A percentile compares a stretch with the other conserved stretches of the same genome.
Evolutionary conservation across 1,139 yeast species (phyloP).

Genomic region (Blastobotrys niveus): DNA sequence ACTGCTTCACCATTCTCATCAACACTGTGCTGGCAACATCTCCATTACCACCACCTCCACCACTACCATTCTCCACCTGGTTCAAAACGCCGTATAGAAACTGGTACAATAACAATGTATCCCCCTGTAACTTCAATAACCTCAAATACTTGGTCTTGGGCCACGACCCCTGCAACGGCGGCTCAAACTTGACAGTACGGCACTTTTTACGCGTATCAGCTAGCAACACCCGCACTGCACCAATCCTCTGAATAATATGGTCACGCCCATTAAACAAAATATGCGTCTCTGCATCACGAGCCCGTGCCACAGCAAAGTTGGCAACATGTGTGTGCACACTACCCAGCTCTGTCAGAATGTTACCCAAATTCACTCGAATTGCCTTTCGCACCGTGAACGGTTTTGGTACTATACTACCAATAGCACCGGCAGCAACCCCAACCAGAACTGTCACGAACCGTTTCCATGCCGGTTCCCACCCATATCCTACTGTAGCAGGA

Average conservation of each 20-base stretch:
- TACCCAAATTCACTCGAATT: conserved; percentile 25
- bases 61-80: conserved; percentile 19
- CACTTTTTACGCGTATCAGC: conserved; percentile 9
- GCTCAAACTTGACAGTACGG: conserved; percentile 25
- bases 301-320: conserved; percentile 27
- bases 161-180: conserved; percentile 29
- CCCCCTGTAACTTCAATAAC: conserved; percentile 22
- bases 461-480: conserved; percentile 35
- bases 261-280: conserved; percentile 21
- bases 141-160: conserved; percentile 26
- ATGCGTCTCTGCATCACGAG: conserved; percentile 22
- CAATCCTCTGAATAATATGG: conserved; percentile 20
- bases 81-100: conserved; percentile 23
- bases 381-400: conserved; percentile 29
- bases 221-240: conserved; percentile 19
- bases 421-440: conserved; percentile 32
- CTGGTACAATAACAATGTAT: conserved; percentile 23
- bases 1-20: conserved; percentile 17
- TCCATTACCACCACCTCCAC: no score
- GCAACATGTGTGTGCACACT: conserved; percentile 28
- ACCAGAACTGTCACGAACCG: conserved; percentile 33
- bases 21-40: no score
- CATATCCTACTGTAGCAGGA: conserved; percentile 25
- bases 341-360: conserved; percentile 25
- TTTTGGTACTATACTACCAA: conserved; percentile 32